Evolutionary conservation across 1,284 basidiomycete genomes (phyloP), one percentile per base, ranked within the genome.

Genomic region (Stereum hirsutum): DNA sequence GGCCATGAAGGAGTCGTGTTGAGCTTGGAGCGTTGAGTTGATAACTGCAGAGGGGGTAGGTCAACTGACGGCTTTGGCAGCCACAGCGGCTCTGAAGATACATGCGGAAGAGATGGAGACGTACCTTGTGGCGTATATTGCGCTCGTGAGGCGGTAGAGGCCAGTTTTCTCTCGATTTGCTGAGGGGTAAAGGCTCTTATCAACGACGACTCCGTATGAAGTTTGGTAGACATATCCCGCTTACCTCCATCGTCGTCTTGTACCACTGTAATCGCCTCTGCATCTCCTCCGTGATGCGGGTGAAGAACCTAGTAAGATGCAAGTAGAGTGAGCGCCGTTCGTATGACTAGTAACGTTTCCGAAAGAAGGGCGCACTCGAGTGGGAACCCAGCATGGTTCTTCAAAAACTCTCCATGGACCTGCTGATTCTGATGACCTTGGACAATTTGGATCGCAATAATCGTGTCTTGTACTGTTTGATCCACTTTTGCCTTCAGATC

Each of bases 91-190:
- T n/a, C n/a, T n/a, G n/a, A n/a, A n/a, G 14, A 5, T n/a, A 32
- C 7, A 40, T 26, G 14, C n/a, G 39, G 36, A 47, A 43, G 31
- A 36, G 41, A 34, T 32, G 33, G 31, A 26, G 28, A 51, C 61
- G 37, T 52, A 84, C 86, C 74, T 63, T 89, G 86, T n/a, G 86
- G 86, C 2, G 82, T 84, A 41, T 68, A 63, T 54, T 83, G 80
- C 2, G 70, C 63, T 51, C 81, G 78, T 43, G 65, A 65, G 7
- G 78, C 68, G 4, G 78, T 74, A 8, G 81, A 79, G 4, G 78
- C 75, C 2, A 89, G 65, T 57, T 85, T 87, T 43, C 84, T 74
- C 60, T 89, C 86, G 49, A 89, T 86, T 80, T 87, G 82, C 86
- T 89, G 50, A 12, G 27, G 24, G 25, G n/a, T 5, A 7, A 23